Evolutionary conservation across 176 grass and related monocot genomes (phyloP), one percentile per base, ranked within the genome.

Genomic region (Microstegium vimineum): DNA sequence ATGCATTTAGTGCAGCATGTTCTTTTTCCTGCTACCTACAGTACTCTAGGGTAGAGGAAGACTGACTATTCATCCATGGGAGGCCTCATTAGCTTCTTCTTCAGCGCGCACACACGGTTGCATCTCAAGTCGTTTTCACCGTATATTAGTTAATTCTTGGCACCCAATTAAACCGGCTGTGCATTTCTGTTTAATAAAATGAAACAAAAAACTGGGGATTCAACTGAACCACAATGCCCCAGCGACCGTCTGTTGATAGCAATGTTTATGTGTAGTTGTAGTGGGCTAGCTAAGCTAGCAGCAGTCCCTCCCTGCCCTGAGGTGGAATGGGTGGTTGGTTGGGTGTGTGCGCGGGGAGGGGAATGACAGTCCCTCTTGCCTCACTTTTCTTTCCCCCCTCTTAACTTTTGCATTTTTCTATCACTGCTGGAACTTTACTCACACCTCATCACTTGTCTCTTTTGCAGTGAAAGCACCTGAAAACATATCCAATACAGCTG

Each of bases 361-460:
- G n/a, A 26, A 25, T 60, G 23, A 0, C 30, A 52, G 10, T 65
- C 0, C 2, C 62, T n/a, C 34, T 81, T 86, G 26, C 46, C 27
- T 73, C 31, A 20, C 38, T 42, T 69, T 69, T 26, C 33, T 15
- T 6, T 49, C 20, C 9, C 22, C 56, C 10, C 56, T 6, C 41
- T 22, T 43, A 61, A 0, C 4, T n/a, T 82, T 61, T 23, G 52
- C 5, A 27, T 57, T 27, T 51, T 77, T 22, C 10, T 80, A 18
- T 73, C 56, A 65, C 12, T 54, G 16, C 28, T 22, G 43, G 69
- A 74, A 25, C 34, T 66, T 72, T 80, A 56, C 76, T 81, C 52
- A 80, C 10, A 66, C 59, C 26, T 75, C 38, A 28, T 66, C 25
- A 34, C 37, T 86, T 68, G 36, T 81, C 20, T 36, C 25, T 81